phyloP scores from a whole-genome alignment of 257 asterid genomes.

The Lantana camara region DNA sequence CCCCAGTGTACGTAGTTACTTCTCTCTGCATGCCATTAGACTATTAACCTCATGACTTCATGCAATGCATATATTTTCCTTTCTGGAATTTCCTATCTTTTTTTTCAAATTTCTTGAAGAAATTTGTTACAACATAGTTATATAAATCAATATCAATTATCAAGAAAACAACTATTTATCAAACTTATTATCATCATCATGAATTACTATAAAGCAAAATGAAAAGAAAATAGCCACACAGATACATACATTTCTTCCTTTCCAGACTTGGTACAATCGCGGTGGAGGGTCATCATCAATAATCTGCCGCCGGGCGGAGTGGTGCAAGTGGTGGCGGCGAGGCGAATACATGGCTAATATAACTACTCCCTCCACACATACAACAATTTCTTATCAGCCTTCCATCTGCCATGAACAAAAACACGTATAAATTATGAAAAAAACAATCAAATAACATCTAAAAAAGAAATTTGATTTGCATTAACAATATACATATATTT shows the following conservation, averaged over 20 bases:
- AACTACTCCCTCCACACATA: conserved; percentile 17
- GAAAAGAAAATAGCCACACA: not conserved
- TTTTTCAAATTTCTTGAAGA: no score
- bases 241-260: conserved; percentile 55
- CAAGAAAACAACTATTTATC: no score
- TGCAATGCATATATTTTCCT: no score
- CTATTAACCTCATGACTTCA: no score
- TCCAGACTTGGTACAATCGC: conserved; percentile 54
- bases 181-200: not conserved
- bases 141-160: no score
- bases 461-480: not conserved
- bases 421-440: conserved; percentile 7
- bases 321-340: conserved; percentile 11
- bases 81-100: no score
- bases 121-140: no score
- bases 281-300: conserved; percentile 29
- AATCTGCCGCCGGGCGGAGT: conserved; percentile 12
- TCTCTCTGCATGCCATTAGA: no score
- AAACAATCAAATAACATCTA: conserved; percentile 3
- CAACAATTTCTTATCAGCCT: conserved; percentile 25
- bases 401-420: conserved; percentile 31
- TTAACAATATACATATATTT: not conserved
- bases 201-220: not conserved
- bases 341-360: conserved; percentile 43
- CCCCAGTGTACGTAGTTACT: no score